Evolutionary conservation across 208 protist species (phyloP), one percentile per base, ranked within the genome.

Genomic region (Leishmania tropica): DNA sequence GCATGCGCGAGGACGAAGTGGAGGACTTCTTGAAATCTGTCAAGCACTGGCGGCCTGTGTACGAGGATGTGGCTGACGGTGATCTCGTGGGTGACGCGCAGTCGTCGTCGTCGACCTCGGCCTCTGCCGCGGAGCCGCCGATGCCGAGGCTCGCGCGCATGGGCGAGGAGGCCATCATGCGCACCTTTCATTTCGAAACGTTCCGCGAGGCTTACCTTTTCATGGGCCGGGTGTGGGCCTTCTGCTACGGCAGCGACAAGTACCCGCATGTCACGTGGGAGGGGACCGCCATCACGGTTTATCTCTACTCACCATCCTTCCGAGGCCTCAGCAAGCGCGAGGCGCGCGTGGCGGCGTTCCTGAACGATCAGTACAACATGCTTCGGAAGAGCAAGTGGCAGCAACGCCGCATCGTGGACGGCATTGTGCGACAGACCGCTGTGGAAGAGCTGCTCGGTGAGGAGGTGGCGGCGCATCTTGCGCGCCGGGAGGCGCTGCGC

Each of bases 341-440:
- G 88, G 94, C 94, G 5, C 86, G 92, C 19, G 75, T 97, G 42
- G 94, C 94, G 31, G 94, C 94, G 35, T 97, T 97, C 85, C 64
- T 96, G 53, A 97, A 97, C 54, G 94, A 97, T 80, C 92, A 95
- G 80, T 95, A 90, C 84, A 96, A 96, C 87, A 95, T 97, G 92
- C 75, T 89, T 51, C 88, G 86, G 75, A 97, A 97, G 79, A 94
- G 91, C 65, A 87, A 88, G 81, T 76, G 64, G 83, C 93, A 97
- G 86, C 90, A 92, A 62, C 79, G 51, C 1, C 79, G 80, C 47
- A 80, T 84, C 67, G 53, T 81, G 53, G 80, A 87, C 47, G 77
- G 73, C 45, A 75, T 87, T 54, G 74, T 87, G 56, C 75, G 71
- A 11, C n/a, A 62, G 24, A 76, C 92, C 15, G 68, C 74, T 11